These are phyloP conservation scores for Pseudogymnoascus sp. DNA, from an alignment of 2,329 filamentous ascomycete species.

Conservation along the genomic window DNA sequence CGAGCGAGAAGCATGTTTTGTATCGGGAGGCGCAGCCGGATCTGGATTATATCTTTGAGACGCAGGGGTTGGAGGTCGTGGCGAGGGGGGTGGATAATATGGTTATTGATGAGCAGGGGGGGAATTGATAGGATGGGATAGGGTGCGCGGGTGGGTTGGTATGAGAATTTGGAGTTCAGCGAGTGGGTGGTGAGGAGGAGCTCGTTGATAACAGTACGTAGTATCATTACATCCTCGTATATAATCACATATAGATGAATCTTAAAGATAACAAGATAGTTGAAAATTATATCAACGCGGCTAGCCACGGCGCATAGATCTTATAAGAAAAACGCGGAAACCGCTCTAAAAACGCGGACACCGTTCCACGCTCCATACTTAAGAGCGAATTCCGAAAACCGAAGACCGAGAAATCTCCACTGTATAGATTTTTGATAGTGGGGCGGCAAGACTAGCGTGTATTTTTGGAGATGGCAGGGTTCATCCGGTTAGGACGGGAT, in stretches of 20 bases:
- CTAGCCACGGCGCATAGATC: not conserved
- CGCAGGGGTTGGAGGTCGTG: conserved; percentile 27
- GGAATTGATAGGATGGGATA: not conserved
- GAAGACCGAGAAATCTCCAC: not conserved
- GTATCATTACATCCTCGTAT: not conserved
- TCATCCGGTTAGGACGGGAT: conserved; percentile 1
- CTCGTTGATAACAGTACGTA: not conserved
- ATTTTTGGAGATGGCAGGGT: not conserved
- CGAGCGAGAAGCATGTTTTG: conserved; percentile 36
- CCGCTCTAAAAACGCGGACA: not conserved
- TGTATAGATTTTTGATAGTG: conserved; percentile 6
- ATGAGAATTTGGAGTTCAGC: not conserved
- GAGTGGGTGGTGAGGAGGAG: not conserved
- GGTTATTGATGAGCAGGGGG: conserved; percentile 18
- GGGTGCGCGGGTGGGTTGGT: not conserved
- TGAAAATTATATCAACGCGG: not conserved
- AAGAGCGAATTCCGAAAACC: not conserved
- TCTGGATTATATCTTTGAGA: conserved; percentile 38
- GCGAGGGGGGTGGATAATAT: conserved; percentile 24
- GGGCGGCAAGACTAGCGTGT: not conserved
- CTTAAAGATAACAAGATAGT: not conserved
- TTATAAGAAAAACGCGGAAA: not conserved
- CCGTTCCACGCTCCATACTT: not conserved
- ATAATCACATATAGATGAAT: not conserved
- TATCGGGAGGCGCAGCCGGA: conserved; percentile 40